Conservation (phyloP, 2,329 filamentous ascomycete genomes). For the Epichloe scottii region DNA sequence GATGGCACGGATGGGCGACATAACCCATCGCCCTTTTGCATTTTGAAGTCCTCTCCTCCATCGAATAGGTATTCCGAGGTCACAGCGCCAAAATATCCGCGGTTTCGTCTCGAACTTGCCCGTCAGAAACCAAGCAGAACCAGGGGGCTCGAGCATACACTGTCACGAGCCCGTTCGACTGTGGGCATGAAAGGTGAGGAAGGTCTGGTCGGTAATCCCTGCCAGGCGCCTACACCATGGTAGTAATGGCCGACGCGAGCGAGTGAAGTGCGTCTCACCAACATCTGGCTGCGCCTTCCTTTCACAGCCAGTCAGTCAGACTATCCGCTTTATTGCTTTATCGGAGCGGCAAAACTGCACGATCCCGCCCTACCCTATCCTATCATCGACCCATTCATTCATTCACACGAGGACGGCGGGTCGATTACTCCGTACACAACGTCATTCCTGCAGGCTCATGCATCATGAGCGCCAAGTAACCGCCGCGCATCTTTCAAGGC, state of each 20-base stretch:
- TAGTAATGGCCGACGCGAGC: too few species aligned
- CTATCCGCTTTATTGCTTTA: too few species aligned
- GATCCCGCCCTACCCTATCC: too few species aligned
- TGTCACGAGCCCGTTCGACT: not conserved
- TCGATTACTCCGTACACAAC: too few species aligned
- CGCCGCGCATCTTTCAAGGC: not conserved
- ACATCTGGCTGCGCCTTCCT: too few species aligned
- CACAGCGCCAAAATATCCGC: not conserved
- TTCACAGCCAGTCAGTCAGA: too few species aligned
- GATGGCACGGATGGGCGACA: too few species aligned
- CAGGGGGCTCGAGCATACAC: not conserved
- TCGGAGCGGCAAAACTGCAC: too few species aligned
- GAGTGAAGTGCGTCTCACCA: too few species aligned
- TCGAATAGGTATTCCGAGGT: not conserved
- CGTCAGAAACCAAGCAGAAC: not conserved
- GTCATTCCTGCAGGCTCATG: not conserved
- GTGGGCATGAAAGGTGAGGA: not conserved
- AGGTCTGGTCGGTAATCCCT: not conserved
- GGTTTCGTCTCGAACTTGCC: not conserved
- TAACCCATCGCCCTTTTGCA: too few species aligned
- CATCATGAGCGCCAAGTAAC: not conserved
- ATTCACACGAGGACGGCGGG: too few species aligned
- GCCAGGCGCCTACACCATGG: not conserved
- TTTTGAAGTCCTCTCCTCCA: not conserved
- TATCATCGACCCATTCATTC: too few species aligned